A percentile compares a stretch with the other conserved stretches of the same genome.
These are phyloP conservation scores for Pseudogymnoascus sp. DNA, from an alignment of 2,329 filamentous ascomycete genomes.

Conservation along the genomic window DNA sequence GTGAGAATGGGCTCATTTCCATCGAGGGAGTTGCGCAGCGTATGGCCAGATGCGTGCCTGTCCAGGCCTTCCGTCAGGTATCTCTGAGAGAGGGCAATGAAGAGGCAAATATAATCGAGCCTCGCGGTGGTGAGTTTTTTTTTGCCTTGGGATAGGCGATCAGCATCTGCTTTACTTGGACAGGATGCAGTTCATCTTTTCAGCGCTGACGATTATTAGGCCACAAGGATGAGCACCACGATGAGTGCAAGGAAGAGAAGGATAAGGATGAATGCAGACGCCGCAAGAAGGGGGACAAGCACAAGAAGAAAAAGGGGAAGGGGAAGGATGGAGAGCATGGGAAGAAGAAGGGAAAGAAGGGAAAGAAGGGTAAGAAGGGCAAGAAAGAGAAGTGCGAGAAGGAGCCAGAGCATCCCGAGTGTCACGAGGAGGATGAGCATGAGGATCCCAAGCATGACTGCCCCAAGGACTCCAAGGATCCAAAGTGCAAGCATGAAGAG, in stretches of 20 bases:
- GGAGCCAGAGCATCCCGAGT: neutral
- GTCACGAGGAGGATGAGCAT: neutral
- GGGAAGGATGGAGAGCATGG: neutral
- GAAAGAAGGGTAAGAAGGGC: neutral
- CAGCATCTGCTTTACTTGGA: neutral
- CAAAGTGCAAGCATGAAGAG: neutral
- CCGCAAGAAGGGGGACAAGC: neutral
- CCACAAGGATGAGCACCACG: neutral
- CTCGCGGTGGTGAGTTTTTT: neutral
- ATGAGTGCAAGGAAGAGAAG: neutral
- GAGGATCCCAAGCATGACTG: neutral
- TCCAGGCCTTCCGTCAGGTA: constrained; percentile 3
- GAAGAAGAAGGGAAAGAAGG: neutral
- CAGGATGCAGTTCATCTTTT: neutral
- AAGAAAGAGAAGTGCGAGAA: neutral
- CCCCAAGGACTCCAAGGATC: neutral
- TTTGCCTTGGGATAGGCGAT: neutral
- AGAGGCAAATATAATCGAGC: neutral
- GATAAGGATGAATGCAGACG: neutral
- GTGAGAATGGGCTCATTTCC: neutral
- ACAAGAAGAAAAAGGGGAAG: neutral
- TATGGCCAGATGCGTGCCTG: neutral
- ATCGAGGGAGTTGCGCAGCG: neutral
- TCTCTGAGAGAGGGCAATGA: neutral
- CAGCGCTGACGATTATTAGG: neutral